Evolutionary conservation across 2,329 filamentous ascomycete genomes (phyloP).

Genomic region (Colletotrichum musae): DNA sequence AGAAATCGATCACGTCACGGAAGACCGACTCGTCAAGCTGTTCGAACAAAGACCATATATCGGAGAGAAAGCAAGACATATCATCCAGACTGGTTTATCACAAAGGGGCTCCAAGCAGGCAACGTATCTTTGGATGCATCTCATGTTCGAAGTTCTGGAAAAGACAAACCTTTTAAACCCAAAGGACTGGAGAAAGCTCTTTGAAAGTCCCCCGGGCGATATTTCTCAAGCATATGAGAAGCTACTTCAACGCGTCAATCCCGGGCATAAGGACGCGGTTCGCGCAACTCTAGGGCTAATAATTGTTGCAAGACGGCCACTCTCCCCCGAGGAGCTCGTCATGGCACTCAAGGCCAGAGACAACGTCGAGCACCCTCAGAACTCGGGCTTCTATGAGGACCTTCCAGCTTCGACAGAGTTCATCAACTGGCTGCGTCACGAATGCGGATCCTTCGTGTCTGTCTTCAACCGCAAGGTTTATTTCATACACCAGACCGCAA

Average conservation of each 20-base stretch:
- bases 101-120: background rate
- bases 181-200: background rate
- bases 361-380: background rate
- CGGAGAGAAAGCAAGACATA: background rate
- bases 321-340: background rate
- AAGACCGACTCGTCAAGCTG: background rate
- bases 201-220: background rate
- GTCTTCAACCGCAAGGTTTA: background rate
- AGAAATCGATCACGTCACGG: background rate
- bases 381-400: background rate
- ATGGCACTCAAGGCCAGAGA: background rate
- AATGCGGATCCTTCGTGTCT: background rate
- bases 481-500: conserved; percentile 8
- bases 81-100: background rate
- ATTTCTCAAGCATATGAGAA: background rate
- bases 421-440: background rate
- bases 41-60: background rate
- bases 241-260: background rate
- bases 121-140: conserved; percentile 8
- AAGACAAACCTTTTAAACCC: background rate
- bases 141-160: background rate
- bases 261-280: background rate
- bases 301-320: background rate
- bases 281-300: background rate
- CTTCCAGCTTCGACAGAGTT: background rate